phyloP scores from a whole-genome alignment of 1,139 yeast genomes.

The Groenewaldozyma sp. region DNA sequence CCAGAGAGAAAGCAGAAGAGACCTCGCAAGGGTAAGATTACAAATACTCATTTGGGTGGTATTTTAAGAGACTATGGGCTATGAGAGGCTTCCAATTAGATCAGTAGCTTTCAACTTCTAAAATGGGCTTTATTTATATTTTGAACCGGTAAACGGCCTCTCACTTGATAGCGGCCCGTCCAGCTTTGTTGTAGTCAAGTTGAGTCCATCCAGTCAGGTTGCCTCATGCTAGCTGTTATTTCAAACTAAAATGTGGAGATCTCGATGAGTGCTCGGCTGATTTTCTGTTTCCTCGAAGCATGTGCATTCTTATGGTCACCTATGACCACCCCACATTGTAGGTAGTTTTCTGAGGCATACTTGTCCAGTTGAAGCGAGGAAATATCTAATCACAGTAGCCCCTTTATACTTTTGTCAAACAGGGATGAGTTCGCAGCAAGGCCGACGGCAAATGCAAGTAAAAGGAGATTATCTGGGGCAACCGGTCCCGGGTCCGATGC shows the following conservation, averaged over 20 bases:
- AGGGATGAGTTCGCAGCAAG: constrained; percentile 76
- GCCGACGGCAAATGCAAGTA: constrained; percentile 64
- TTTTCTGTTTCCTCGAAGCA: background rate
- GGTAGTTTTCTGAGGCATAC: constrained; percentile 2
- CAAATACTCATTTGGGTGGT: constrained; percentile 95
- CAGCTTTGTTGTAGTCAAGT: no score
- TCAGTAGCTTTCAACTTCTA: no score
- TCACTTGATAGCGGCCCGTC: no score
- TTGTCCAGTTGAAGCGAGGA: background rate
- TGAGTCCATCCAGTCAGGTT: no score
- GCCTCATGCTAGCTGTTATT: no score
- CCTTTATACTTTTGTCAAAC: constrained; percentile 67
- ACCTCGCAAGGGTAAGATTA: constrained; percentile 85
- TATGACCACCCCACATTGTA: constrained; percentile 13
- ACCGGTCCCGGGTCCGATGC: constrained; percentile 30
- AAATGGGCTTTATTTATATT: background rate
- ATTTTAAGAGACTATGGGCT: constrained; percentile 70
- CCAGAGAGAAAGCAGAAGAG: constrained; percentile 74
- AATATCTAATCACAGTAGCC: constrained; percentile 10
- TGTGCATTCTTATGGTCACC: constrained; percentile 14
- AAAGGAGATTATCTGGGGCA: no score
- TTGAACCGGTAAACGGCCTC: no score
- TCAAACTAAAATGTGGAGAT: background rate
- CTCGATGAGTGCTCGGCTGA: background rate
- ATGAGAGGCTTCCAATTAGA: constrained; percentile 1